These are phyloP conservation scores for Termitomyces sp. DNA, from an alignment of 1,284 basidiomycete genomes.

Conservation along the genomic window DNA sequence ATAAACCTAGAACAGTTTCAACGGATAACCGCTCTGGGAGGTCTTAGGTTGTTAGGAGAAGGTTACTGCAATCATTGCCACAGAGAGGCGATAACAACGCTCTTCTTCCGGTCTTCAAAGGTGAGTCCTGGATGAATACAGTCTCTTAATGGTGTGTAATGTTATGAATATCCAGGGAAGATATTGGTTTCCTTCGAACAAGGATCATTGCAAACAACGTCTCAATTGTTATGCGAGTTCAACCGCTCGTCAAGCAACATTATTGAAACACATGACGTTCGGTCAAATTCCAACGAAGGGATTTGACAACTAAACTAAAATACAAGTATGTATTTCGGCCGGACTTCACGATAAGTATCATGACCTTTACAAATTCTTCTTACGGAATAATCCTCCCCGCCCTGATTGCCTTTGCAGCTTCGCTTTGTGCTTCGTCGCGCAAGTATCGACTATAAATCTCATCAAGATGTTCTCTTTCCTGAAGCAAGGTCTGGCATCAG, in stretches of 20 bases:
- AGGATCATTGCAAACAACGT: neutral
- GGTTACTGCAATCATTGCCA: no score
- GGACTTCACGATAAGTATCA: no score
- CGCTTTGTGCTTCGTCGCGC: slow-evolving; percentile 54
- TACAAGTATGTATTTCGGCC: no score
- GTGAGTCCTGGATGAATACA: neutral
- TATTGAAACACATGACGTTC: neutral
- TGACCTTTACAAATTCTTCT: slow-evolving; percentile 6
- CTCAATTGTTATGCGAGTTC: neutral
- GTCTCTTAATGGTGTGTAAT: neutral
- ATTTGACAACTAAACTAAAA: no score
- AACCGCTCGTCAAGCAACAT: neutral
- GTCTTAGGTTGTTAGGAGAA: no score
- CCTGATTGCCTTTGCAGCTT: slow-evolving; percentile 54
- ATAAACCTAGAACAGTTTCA: no score
- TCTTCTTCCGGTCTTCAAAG: neutral
- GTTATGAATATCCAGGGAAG: neutral
- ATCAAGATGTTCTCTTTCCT: slow-evolving; percentile 45
- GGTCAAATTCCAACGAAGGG: no score
- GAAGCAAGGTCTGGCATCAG: neutral
- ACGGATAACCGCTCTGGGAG: no score
- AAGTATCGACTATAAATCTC: slow-evolving; percentile 54
- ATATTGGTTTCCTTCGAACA: neutral
- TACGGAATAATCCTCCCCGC: slow-evolving; percentile 44
- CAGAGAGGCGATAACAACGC: no score